phyloP scores from a whole-genome alignment of 768 basidiomycete species.

The Glaciozyma martinii region DNA sequence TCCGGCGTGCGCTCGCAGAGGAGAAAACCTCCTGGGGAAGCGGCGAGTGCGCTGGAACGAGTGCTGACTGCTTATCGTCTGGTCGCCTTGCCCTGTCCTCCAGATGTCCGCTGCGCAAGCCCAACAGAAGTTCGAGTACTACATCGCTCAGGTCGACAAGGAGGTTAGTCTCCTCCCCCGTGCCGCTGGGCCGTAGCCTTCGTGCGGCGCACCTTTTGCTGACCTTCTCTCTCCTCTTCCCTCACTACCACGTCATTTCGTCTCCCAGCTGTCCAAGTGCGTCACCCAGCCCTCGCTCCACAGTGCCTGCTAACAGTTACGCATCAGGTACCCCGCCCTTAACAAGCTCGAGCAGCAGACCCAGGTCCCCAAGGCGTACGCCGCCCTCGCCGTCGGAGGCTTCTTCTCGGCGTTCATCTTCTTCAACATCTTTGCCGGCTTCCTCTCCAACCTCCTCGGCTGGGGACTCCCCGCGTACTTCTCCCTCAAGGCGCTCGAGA shows the following conservation, averaged over 20 bases:
- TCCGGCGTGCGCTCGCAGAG: no score
- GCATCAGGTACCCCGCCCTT: conserved; percentile 40
- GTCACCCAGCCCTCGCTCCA: neutral
- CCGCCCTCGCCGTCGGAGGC: conserved; percentile 61
- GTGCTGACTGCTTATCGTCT: no score
- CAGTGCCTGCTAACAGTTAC: neutral
- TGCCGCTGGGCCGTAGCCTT: conserved; percentile 2
- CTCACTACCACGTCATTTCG: neutral
- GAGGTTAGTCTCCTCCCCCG: conserved; percentile 54
- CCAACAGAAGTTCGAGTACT: no score
- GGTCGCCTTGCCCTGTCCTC: no score
- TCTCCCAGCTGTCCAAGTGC: conserved; percentile 57
- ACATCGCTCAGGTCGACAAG: conserved; percentile 56
- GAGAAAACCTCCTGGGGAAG: no score
- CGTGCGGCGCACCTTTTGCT: conserved; percentile 12
- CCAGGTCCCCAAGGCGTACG: conserved; percentile 84
- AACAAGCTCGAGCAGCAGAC: conserved; percentile 79
- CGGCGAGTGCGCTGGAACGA: no score
- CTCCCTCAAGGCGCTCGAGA: conserved; percentile 88
- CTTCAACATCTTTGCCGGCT: conserved; percentile 81
- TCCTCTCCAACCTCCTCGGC: conserved; percentile 88
- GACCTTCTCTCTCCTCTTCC: conserved; percentile 36
- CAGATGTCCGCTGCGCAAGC: no score
- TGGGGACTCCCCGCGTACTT: conserved; percentile 91
- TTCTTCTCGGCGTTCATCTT: conserved; percentile 66